Base-by-base conservation (phyloP, 805 yeast species). In the Lipomyces japonicus region DNA sequence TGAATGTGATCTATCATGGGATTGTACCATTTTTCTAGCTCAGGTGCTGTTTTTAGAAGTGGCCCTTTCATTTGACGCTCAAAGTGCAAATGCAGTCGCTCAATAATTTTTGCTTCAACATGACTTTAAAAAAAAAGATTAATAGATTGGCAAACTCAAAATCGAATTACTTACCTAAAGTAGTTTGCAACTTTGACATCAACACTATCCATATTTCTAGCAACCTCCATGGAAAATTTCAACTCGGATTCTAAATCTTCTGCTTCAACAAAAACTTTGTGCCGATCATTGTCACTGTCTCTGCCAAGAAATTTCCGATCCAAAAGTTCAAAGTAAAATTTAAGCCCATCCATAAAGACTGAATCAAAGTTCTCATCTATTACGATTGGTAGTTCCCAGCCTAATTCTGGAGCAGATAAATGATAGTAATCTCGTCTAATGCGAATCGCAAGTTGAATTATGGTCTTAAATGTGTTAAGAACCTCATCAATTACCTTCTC, bases 401-500 rank as follows among this genome's bases (percentile, higher is more conserved):
- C 82, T 38, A 73, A 77, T 40, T 75, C 77, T 5, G 78, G 77
- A 2, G 67, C 65, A 1, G 70, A 61, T 68, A 76, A 83, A 42
- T 78, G 82, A 24, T 75, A 68, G 41, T 84, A 76, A 0, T 87
- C 80, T 50, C 78, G 79, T 63, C 88, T 82, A 44, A 89, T 78
- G 57, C 80, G 84, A 16, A 87, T 74, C 0, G 95, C 90, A 30
- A 89, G 71, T 42, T 78, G 76, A 49, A 91, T 78, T 64, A 87
- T 88, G 1, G 82, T 76, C 58, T 82, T 82, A 64, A 91, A 84
- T 65, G 88, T 95, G 40, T 80, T 89, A 53, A 91, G 78, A 77
- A 88, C 84, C 68, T 91, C 96, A 67, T 93, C 98, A 59, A 93
- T 86, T 82, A 88, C 86, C 62, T 84, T 84, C 16, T 34, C 37